Percentiles rank a stretch among this genome's conserved stretches.
Evolutionary conservation across 1,284 basidiomycete species (phyloP).

Genomic region (Pseudozyma sp.): DNA sequence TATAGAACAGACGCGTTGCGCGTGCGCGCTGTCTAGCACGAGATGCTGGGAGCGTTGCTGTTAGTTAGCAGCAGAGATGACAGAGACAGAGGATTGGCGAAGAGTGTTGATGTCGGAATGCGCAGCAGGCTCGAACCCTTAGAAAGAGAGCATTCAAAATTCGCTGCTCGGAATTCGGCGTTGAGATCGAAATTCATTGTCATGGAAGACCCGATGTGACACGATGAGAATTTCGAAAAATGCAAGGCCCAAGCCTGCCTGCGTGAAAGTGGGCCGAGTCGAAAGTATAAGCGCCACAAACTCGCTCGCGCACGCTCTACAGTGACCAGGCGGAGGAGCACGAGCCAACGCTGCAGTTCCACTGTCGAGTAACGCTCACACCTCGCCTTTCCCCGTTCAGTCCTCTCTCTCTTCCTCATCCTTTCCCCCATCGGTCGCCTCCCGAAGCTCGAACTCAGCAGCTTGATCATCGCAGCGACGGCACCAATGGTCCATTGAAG

Average conservation of each 20-base stretch:
- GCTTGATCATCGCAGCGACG: too few species aligned
- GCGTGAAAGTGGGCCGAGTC: conserved; percentile 8
- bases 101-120: not conserved
- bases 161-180: conserved; percentile 24
- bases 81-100: too few species aligned
- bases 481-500: too few species aligned
- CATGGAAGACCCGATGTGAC: not conserved
- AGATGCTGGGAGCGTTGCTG: not conserved
- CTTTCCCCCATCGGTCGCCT: not conserved
- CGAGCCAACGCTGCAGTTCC: conserved; percentile 9
- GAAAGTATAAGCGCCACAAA: not conserved
- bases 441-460: not conserved
- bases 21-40: too few species aligned
- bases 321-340: conserved; percentile 12
- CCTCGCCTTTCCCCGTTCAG: too few species aligned
- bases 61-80: too few species aligned
- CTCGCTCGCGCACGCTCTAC: not conserved
- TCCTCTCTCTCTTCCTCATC: not conserved
- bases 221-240: not conserved
- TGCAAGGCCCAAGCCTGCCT: not conserved
- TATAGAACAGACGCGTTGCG: not conserved
- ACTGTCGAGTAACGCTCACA: not conserved
- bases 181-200: too few species aligned
- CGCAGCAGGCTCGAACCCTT: conserved; percentile 13
- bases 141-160: not conserved